Evolutionary conservation across 352 stramenopile genomes (phyloP).

Genomic region (Phytophthora idaei): DNA sequence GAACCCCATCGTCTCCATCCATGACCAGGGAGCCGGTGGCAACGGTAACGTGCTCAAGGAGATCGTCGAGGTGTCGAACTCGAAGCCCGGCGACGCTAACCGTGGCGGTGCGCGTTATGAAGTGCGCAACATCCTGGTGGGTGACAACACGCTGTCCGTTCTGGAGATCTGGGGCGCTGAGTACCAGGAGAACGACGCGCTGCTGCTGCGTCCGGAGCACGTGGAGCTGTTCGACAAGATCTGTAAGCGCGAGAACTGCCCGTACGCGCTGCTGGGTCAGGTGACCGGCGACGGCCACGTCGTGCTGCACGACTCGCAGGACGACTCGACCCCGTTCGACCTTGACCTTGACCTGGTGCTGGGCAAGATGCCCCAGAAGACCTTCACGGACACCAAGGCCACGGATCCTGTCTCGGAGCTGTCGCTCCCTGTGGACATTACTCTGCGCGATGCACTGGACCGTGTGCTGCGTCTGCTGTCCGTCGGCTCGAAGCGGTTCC

Average conservation of each 20-base stretch:
- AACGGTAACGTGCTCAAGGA: conserved; percentile 99
- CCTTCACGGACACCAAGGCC: conserved; percentile 91
- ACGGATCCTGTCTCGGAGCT: conserved; percentile 61
- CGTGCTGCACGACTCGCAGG: conserved; percentile 95
- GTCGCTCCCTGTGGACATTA: conserved; percentile 88
- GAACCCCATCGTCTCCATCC: conserved; percentile 99
- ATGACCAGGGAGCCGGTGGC: conserved; percentile 99
- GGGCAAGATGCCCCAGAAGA: conserved; percentile 99
- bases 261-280: conserved; percentile 94
- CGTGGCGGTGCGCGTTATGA: conserved; percentile 91
- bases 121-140: conserved; percentile 96
- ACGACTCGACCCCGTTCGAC: conserved; percentile 96
- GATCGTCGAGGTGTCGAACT: conserved; percentile 94
- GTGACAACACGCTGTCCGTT: conserved; percentile 98
- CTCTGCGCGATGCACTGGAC: conserved; percentile 91
- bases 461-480: conserved; percentile 95
- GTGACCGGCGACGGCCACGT: conserved; percentile 96
- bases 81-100: conserved; percentile 89
- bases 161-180: conserved; percentile 99
- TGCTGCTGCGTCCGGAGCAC: conserved; percentile 93
- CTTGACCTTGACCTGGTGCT: conserved; percentile 98
- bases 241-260: conserved; percentile 97
- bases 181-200: conserved; percentile 99
- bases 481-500: conserved; percentile 98
- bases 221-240: conserved; percentile 94